Percentiles rank a stretch among this genome's conserved stretches.
Evolutionary conservation across 495 filamentous ascomycete species (phyloP).

Genomic region (Schizothecium vesticola): DNA sequence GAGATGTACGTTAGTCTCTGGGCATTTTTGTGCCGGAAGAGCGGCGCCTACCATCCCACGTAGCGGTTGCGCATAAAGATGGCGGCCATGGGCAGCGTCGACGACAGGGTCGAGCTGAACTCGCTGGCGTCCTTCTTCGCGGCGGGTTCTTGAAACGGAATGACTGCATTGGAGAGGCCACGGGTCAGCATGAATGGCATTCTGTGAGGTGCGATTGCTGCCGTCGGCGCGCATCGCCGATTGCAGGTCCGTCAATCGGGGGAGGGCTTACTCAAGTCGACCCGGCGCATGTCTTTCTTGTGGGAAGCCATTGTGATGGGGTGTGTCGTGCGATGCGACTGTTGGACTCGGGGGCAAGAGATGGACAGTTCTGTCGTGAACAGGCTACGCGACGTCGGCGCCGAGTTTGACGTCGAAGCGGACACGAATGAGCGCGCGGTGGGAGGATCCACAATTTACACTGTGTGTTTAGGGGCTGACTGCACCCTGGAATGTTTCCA

Average conservation of each 20-base stretch:
- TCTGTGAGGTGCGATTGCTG: background rate
- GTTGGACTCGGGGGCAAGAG: background rate
- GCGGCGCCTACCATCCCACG: conserved; percentile 67
- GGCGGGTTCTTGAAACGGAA: conserved; percentile 46
- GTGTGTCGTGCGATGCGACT: background rate
- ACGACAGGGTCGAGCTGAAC: conserved; percentile 63
- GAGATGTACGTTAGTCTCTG: background rate
- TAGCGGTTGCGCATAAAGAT: conserved; percentile 90
- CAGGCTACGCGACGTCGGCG: background rate
- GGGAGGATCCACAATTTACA: background rate
- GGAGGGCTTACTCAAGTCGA: conserved; percentile 64
- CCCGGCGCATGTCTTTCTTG: conserved; percentile 78
- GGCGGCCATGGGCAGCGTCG: conserved; percentile 87
- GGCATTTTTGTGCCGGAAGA: background rate
- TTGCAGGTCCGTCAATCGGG: background rate
- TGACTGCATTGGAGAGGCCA: conserved; percentile 30
- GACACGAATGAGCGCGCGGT: background rate
- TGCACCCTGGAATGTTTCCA: background rate
- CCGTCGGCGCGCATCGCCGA: background rate
- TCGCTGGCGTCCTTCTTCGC: conserved; percentile 44
- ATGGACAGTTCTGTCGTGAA: background rate
- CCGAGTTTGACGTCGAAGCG: background rate
- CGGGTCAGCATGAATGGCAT: background rate
- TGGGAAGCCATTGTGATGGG: conserved; percentile 55
- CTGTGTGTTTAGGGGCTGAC: background rate